Evolutionary conservation across 73 alveolate species (phyloP).

Genomic region (Paramecium sexaurelia): DNA sequence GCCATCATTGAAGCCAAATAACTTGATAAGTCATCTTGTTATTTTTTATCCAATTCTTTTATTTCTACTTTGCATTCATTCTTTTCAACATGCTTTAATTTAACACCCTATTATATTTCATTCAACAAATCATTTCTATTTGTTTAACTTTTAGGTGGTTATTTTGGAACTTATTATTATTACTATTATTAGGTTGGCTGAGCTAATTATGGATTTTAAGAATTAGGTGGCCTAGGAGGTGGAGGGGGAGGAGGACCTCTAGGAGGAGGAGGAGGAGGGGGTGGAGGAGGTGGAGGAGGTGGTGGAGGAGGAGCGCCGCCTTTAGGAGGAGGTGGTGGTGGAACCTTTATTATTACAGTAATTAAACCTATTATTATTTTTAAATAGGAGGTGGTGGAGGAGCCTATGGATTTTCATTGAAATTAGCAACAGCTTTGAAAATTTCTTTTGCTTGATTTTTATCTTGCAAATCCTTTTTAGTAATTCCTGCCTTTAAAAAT

Average conservation of each 20-base stretch:
- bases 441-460: constrained; percentile 36
- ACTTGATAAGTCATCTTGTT: background rate
- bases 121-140: background rate
- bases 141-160: background rate
- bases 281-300: background rate
- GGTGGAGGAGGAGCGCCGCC: constrained; percentile 15
- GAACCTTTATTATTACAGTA: background rate
- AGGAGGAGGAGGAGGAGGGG: constrained; percentile 42
- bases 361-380: background rate
- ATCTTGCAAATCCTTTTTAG: constrained; percentile 36
- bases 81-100: constrained; percentile 4
- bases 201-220: background rate
- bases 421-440: constrained; percentile 35
- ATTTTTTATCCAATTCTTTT: constrained; percentile 14
- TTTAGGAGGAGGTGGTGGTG: background rate
- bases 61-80: background rate
- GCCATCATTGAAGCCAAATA: constrained; percentile 27
- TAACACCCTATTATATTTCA: background rate
- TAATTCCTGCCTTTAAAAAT: constrained; percentile 42
- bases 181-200: background rate
- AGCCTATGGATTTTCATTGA: background rate
- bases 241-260: constrained; percentile 49
- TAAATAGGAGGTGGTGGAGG: background rate
- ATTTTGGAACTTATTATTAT: background rate
- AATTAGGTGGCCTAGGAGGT: constrained; percentile 35